Conservation (phyloP, 2,329 filamentous ascomycete species). For the Sporothrix protearum region DNA sequence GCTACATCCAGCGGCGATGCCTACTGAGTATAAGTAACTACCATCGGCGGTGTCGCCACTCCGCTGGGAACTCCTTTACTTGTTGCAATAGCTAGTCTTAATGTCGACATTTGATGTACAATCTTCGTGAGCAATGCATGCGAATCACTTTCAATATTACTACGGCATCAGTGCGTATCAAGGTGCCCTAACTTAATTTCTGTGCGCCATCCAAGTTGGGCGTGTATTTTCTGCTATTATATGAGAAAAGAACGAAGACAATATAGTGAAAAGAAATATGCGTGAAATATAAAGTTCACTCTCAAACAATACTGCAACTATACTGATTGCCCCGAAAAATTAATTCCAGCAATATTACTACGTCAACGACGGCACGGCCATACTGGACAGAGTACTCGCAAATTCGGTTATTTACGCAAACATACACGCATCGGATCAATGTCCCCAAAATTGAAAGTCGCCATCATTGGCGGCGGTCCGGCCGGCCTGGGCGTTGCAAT, state of each 20-base stretch:
- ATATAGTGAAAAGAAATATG: too few species aligned
- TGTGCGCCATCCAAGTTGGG: too few species aligned
- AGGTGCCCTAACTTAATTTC: neutral
- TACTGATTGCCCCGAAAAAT: too few species aligned
- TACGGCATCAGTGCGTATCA: neutral
- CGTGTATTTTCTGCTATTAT: too few species aligned
- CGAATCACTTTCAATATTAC: neutral
- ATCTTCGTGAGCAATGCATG: neutral
- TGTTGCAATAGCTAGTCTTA: neutral
- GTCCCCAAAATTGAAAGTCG: conserved; percentile 8
- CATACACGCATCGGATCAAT: neutral
- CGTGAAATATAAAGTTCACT: too few species aligned
- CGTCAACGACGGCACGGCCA: too few species aligned
- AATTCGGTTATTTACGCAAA: neutral
- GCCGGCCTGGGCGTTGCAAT: conserved; percentile 31
- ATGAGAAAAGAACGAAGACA: too few species aligned
- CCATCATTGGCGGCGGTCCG: conserved; percentile 26
- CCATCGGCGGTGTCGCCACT: neutral
- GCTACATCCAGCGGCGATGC: conserved; percentile 8
- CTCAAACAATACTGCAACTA: too few species aligned
- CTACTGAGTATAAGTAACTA: neutral
- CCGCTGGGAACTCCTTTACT: neutral
- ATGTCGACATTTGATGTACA: neutral
- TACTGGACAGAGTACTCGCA: too few species aligned
- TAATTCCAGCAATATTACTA: neutral